Evolutionary conservation across 139 green algal genomes (phyloP).

Genomic region (Tetraselmis striata): DNA sequence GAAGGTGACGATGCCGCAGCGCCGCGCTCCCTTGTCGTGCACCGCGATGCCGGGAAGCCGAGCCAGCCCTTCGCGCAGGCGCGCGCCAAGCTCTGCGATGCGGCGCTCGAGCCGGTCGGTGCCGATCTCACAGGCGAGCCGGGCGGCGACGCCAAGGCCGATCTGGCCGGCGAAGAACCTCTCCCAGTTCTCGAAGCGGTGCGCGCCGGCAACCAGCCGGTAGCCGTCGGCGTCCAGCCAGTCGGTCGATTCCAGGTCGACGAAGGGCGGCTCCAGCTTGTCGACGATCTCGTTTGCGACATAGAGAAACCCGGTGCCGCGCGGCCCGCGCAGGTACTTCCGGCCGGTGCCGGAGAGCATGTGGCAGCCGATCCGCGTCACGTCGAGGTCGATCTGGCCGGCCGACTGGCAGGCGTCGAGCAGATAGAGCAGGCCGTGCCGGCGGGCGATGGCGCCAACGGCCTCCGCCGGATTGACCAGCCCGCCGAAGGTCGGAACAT

Average conservation of each 20-base stretch:
- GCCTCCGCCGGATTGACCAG: slow-evolving; percentile 47
- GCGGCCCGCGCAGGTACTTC: slow-evolving; percentile 58
- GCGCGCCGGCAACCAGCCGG: slow-evolving; percentile 23
- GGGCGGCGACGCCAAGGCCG: slow-evolving; percentile 49
- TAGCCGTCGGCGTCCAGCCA: slow-evolving; percentile 35
- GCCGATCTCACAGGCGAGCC: slow-evolving; percentile 37
- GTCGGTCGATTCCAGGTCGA: slow-evolving; percentile 42
- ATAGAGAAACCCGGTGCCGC: slow-evolving; percentile 56
- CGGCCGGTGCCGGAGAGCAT: slow-evolving; percentile 52
- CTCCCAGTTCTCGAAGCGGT: slow-evolving; percentile 61
- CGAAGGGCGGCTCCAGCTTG: slow-evolving; percentile 38
- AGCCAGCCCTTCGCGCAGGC: slow-evolving; percentile 26
- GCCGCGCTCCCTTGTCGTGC: slow-evolving; percentile 28
- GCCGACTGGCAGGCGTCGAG: slow-evolving; percentile 65
- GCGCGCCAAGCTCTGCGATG: slow-evolving; percentile 31
- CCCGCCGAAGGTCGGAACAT: slow-evolving; percentile 46
- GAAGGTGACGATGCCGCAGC: slow-evolving; percentile 70
- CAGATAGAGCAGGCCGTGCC: slow-evolving; percentile 48
- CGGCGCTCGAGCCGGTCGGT: slow-evolving; percentile 34
- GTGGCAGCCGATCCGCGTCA: slow-evolving; percentile 44
- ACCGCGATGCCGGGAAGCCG: slow-evolving; percentile 27
- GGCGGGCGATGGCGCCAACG: slow-evolving; percentile 34
- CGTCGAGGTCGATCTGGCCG: slow-evolving; percentile 47
- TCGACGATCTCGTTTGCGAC: slow-evolving; percentile 23
- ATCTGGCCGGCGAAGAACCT: slow-evolving; percentile 48